Conservation (phyloP, 768 basidiomycete genomes). For the Hysterangium stoloniferum region DNA sequence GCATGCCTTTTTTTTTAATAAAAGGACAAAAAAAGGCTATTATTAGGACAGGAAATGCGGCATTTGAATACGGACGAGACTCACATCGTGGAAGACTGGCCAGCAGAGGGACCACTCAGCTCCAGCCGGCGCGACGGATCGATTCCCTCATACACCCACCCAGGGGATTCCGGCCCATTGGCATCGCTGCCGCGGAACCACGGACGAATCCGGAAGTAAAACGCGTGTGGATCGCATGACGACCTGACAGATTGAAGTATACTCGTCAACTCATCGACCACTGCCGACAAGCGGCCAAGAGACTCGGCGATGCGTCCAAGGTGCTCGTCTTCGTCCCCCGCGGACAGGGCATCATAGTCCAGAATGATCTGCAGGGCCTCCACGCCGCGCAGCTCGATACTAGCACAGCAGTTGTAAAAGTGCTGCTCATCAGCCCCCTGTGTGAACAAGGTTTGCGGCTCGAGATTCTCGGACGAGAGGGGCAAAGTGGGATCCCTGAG, state of each 20-base stretch:
- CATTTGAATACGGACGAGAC: slow-evolving; percentile 21
- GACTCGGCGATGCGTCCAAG: slow-evolving; percentile 51
- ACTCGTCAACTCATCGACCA: slow-evolving; percentile 68
- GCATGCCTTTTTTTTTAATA: slow-evolving; percentile 42
- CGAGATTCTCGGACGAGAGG: slow-evolving; percentile 65
- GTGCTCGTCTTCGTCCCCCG: neutral
- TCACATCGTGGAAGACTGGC: slow-evolving; percentile 82
- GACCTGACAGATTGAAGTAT: slow-evolving; percentile 63
- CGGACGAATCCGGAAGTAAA: slow-evolving; percentile 85
- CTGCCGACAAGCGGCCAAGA: slow-evolving; percentile 54
- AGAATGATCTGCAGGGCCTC: slow-evolving; percentile 83
- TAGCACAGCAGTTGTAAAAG: slow-evolving; percentile 82
- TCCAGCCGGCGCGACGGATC: slow-evolving; percentile 49
- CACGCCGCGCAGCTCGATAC: slow-evolving; percentile 79
- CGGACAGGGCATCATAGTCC: slow-evolving; percentile 70
- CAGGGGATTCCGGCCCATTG: slow-evolving; percentile 39
- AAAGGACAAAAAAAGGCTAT: slow-evolving; percentile 1
- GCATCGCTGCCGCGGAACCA: slow-evolving; percentile 86
- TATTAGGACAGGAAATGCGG: too few relatives aligned
- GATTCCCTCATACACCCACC: slow-evolving; percentile 79
- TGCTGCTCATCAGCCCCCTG: slow-evolving; percentile 74
- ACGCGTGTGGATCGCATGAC: slow-evolving; percentile 73
- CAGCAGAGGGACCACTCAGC: slow-evolving; percentile 85
- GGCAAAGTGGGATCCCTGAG: slow-evolving; percentile 49
- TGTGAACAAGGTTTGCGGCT: slow-evolving; percentile 70